Evolutionary conservation across 176 grass and related monocot species (phyloP).

Genomic region (Eleusine indica): DNA sequence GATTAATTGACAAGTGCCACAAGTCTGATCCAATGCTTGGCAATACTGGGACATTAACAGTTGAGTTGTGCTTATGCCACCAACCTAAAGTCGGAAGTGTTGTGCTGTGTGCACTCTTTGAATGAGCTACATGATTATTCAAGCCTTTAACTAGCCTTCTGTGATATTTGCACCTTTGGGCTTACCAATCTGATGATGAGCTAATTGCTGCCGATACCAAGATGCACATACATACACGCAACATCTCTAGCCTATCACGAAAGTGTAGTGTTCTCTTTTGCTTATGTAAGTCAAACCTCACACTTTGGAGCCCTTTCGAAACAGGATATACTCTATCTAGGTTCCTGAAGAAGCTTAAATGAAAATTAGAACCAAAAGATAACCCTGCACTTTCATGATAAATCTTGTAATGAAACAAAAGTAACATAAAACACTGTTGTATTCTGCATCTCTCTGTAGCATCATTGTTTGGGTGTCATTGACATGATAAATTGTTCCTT

Average conservation of each 20-base stretch:
- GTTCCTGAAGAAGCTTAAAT: not conserved
- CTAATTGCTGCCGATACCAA: not conserved
- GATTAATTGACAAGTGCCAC: not conserved
- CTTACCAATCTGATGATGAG: not conserved
- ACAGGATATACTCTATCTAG: not conserved
- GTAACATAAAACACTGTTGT: not conserved
- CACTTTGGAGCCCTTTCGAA: not conserved
- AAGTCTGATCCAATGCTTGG: not conserved
- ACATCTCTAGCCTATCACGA: not conserved
- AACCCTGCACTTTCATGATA: not conserved
- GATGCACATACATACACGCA: not conserved
- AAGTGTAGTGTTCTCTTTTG: not conserved
- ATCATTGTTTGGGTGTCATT: not conserved
- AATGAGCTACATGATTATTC: not conserved
- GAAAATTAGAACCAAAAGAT: not conserved
- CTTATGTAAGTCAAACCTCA: not conserved
- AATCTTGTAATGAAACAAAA: not conserved
- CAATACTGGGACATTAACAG: not conserved
- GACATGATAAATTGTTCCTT: no score
- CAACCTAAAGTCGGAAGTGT: not conserved
- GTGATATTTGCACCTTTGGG: not conserved
- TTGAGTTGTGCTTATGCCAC: not conserved
- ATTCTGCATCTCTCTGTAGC: not conserved
- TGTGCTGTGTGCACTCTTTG: not conserved
- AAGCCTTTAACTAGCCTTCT: not conserved